Evolutionary conservation across 2,329 filamentous ascomycete genomes (phyloP).

Genomic region (Lachnellula cervina): DNA sequence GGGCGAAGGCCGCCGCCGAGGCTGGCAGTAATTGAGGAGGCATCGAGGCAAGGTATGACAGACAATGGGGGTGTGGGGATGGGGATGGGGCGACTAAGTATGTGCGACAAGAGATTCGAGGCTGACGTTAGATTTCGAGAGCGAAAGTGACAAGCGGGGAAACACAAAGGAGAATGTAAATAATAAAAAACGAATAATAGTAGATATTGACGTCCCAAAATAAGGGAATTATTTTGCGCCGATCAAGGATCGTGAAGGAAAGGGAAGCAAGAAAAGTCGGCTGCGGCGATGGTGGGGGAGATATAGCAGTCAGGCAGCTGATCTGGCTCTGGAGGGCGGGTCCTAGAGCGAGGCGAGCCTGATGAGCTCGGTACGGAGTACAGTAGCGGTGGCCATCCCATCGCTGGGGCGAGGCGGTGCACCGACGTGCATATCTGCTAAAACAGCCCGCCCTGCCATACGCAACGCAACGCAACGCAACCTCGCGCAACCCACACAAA

Average conservation of each 20-base stretch:
- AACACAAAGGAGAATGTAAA: slow-evolving; percentile 31
- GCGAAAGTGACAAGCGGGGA: slow-evolving; percentile 14
- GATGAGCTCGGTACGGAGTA: background rate
- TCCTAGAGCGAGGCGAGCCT: too few species aligned
- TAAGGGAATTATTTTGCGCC: slow-evolving; percentile 55
- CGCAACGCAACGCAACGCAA: background rate
- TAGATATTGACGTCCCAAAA: slow-evolving; percentile 46
- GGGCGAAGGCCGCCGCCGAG: slow-evolving; percentile 93
- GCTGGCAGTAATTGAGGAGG: slow-evolving; percentile 89
- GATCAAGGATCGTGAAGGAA: slow-evolving; percentile 55
- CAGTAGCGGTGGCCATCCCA: background rate
- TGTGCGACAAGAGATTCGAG: slow-evolving; percentile 15
- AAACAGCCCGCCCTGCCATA: slow-evolving; percentile 1
- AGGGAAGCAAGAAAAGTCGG: slow-evolving; percentile 32
- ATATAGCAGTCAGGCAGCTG: slow-evolving; percentile 14
- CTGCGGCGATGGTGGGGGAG: slow-evolving; percentile 18
- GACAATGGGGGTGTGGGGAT: background rate
- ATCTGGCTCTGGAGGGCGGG: background rate
- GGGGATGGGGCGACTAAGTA: slow-evolving; percentile 5
- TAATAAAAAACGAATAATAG: slow-evolving; percentile 37
- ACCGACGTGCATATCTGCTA: slow-evolving; percentile 9
- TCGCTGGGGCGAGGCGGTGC: slow-evolving; percentile 7
- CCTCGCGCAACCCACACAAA: too few species aligned
- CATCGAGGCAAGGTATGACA: slow-evolving; percentile 49
- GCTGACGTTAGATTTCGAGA: slow-evolving; percentile 13